A percentile compares a stretch with the other conserved stretches of the same genome.
Evolutionary conservation across 108 stramenopile genomes (phyloP).

Genomic region (Bacterosira constricta): DNA sequence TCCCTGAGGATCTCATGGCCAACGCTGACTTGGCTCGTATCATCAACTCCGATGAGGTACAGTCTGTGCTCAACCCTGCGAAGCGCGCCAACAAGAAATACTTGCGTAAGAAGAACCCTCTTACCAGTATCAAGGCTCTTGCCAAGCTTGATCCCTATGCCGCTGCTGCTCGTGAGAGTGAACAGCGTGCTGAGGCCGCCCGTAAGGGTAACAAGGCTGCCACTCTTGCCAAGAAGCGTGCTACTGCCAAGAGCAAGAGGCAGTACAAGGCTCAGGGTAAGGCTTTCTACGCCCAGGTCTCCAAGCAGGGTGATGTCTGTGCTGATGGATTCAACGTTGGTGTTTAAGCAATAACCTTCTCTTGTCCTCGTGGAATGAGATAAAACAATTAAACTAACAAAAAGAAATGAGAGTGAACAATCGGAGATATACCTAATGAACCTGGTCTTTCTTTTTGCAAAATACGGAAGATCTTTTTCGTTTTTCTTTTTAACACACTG

Average conservation of each 20-base stretch:
- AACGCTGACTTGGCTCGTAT: conserved; percentile 98
- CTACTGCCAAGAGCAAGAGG: conserved; percentile 65
- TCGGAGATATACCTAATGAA: too few species aligned
- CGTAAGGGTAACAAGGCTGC: conserved; percentile 72
- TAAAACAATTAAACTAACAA: too few species aligned
- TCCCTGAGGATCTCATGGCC: conserved; percentile 92
- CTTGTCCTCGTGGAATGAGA: too few species aligned
- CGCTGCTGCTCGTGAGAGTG: conserved; percentile 81
- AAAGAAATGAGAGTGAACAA: too few species aligned
- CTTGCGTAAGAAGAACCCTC: conserved; percentile 95
- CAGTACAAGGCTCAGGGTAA: conserved; percentile 75
- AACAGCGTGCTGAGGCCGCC: conserved; percentile 62
- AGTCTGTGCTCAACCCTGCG: conserved; percentile 92
- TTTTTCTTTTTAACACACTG: too few species aligned
- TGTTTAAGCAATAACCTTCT: too few species aligned
- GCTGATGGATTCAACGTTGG: conserved; percentile 75
- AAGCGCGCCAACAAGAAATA: conserved; percentile 68
- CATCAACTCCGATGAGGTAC: conserved; percentile 98
- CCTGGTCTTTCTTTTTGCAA: too few species aligned
- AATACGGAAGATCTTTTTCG: too few species aligned
- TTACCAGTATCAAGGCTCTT: conserved; percentile 83
- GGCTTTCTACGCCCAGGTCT: conserved; percentile 75
- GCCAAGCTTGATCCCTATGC: conserved; percentile 95
- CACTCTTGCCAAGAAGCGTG: conserved; percentile 63
- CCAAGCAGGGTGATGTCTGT: conserved; percentile 86